Evolutionary conservation across 169 alveolate genomes (phyloP), one percentile per base, ranked within the genome.

Genomic region (Plasmodium knowlesi): DNA sequence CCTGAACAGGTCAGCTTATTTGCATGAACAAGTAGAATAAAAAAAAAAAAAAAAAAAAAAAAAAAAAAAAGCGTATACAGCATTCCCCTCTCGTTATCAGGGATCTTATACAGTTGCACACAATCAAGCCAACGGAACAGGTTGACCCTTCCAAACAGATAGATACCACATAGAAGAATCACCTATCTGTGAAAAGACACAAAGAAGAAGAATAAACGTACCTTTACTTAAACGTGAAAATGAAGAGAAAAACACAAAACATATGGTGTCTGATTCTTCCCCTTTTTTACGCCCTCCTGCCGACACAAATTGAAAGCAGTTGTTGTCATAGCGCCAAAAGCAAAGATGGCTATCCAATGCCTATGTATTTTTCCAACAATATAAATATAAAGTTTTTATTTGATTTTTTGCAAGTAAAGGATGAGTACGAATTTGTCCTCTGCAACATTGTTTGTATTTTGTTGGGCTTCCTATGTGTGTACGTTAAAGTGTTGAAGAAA

Each of bases 311-410:
- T 19, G 82, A 80, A 25, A 90, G 61, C 28, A 81, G 83, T 22
- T 28, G 86, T 43, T 79, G 92, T 25, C 67, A 82, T 37, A 53
- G 74, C 41, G 43, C 12, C 53, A 16, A 25, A 39, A 41, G 25
- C 54, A 71, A 81, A 46, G 91, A 90, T 81, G 92, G 92, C 10
- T 14, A 73, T 5, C 50, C 81, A 32, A 2, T 90, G 2, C 95
- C 92, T 3, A 90, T 90, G 92, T 81, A 90, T 70, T 90, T 90
- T 90, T 28, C 90, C 3, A 70, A 81, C 61, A 37, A 90, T 50
- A 71, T 67, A 32, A 79, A 82, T 41, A 90, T 90, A 37, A 90
- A 81, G 67, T 80, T 90, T 28, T 81, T 90, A 90, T 90, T 90
- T 90, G 95, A 90, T 28, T 67, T 41, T 41, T 90, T 90, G 37